These are phyloP conservation scores for Carallia pectinifolia DNA, from an alignment of 345 rosid genomes.

Conservation along the genomic window DNA sequence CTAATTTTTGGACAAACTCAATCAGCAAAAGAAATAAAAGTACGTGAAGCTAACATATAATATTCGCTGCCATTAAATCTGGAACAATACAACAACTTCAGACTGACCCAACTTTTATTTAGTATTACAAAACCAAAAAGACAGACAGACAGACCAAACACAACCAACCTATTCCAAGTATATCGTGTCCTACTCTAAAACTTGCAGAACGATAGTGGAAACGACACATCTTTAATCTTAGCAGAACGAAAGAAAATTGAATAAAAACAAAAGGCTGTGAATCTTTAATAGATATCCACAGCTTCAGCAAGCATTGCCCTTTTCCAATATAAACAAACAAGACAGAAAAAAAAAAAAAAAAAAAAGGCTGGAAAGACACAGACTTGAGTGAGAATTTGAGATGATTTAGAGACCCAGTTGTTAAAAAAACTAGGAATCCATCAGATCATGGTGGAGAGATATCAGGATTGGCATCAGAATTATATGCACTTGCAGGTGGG, in stretches of 20 bases:
- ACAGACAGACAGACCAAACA: neutral
- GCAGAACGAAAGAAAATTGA: neutral
- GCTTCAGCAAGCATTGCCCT: too few species aligned
- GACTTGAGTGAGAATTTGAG: too few species aligned
- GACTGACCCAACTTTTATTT: too few species aligned
- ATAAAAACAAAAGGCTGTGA: neutral
- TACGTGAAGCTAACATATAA: too few species aligned
- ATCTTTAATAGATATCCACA: neutral
- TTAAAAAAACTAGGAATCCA: neutral
- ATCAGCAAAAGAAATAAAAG: too few species aligned
- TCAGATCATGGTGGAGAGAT: constrained; percentile 7
- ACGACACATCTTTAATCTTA: neutral
- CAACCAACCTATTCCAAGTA: neutral
- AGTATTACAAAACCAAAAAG: too few species aligned
- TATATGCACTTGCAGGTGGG: constrained; percentile 17
- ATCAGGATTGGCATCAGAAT: constrained; percentile 10
- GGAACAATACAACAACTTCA: too few species aligned
- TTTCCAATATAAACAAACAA: neutral
- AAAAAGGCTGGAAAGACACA: too few species aligned
- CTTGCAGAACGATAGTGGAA: neutral
- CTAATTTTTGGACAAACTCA: too few species aligned
- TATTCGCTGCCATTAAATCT: too few species aligned
- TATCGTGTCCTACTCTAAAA: neutral
- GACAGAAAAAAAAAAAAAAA: neutral
- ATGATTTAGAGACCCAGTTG: neutral